These are phyloP conservation scores for Colletotrichum sp. DNA, from an alignment of 2,329 filamentous ascomycete genomes.

Conservation along the genomic window DNA sequence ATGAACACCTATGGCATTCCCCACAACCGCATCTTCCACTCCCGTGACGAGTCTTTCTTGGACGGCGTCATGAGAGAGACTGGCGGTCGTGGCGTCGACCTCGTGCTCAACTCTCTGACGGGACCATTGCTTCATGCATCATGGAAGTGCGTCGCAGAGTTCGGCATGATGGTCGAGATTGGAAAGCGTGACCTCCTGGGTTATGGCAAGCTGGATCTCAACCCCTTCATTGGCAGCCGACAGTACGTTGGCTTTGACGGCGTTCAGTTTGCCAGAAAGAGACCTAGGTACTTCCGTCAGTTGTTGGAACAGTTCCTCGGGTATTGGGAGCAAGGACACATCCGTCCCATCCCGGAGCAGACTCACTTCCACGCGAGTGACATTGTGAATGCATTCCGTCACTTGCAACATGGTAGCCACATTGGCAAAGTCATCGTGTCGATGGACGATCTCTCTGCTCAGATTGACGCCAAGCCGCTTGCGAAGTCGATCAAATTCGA, in stretches of 20 bases:
- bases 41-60: slow-evolving; percentile 28
- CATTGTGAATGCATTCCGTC: slow-evolving; percentile 43
- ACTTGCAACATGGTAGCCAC: slow-evolving; percentile 48
- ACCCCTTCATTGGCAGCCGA: slow-evolving; percentile 42
- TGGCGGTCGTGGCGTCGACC: slow-evolving; percentile 30
- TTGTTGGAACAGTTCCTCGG: not conserved
- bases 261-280: not conserved
- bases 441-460: not conserved
- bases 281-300: not conserved
- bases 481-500: not conserved
- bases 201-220: slow-evolving; percentile 48
- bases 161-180: slow-evolving; percentile 40
- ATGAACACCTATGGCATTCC: slow-evolving; percentile 18
- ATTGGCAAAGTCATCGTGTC: slow-evolving; percentile 48
- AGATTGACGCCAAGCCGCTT: not conserved
- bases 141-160: slow-evolving; percentile 38
- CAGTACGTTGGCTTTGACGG: slow-evolving; percentile 25
- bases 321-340: slow-evolving; percentile 21
- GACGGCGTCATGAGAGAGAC: slow-evolving; percentile 28
- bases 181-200: slow-evolving; percentile 37
- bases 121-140: slow-evolving; percentile 34
- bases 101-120: slow-evolving; percentile 34
- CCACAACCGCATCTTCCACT: slow-evolving; percentile 29
- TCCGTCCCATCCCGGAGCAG: slow-evolving; percentile 9
- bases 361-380: slow-evolving; percentile 28